These are phyloP conservation scores for Globisporangium camurandrum DNA, from an alignment of 352 stramenopile genomes.

Conservation along the genomic window DNA sequence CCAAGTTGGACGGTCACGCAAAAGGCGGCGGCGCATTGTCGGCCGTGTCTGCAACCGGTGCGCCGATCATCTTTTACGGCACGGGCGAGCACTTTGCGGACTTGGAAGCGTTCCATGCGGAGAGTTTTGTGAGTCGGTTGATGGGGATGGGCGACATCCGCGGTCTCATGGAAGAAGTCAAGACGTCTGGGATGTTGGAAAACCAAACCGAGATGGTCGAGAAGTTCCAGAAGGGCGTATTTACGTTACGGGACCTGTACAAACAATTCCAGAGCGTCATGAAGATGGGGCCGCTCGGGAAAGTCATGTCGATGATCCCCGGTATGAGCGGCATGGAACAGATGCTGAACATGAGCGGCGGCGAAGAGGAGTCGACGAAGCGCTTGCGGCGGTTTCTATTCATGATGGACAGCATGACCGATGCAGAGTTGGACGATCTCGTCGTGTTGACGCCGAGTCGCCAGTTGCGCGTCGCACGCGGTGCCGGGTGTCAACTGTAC, in stretches of 20 bases:
- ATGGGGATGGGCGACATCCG: constrained; percentile 97
- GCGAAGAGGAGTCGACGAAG: constrained; percentile 89
- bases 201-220: constrained; percentile 96
- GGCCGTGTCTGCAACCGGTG: constrained; percentile 96
- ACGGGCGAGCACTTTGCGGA: constrained; percentile 97
- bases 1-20: constrained; percentile 98
- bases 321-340: constrained; percentile 88
- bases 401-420: constrained; percentile 99
- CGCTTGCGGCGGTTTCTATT: constrained; percentile 96
- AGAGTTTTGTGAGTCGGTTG: constrained; percentile 97
- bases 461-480: constrained; percentile 86
- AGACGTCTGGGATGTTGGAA: constrained; percentile 84
- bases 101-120: constrained; percentile 97
- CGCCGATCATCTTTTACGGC: constrained; percentile 98
- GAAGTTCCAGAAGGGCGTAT: constrained; percentile 93
- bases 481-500: constrained; percentile 82
- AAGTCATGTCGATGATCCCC: constrained; percentile 99
- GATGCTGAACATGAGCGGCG: constrained; percentile 88
- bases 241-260: constrained; percentile 99
- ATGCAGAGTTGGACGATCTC: constrained; percentile 94
- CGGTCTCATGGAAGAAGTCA: constrained; percentile 94
- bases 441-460: constrained; percentile 57
- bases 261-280: constrained; percentile 98
- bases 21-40: constrained; percentile 97
- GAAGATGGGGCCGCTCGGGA: constrained; percentile 96